Evolutionary conservation across 2,329 filamentous ascomycete species (phyloP).

Genomic region (Clarireedia monteithiana): DNA sequence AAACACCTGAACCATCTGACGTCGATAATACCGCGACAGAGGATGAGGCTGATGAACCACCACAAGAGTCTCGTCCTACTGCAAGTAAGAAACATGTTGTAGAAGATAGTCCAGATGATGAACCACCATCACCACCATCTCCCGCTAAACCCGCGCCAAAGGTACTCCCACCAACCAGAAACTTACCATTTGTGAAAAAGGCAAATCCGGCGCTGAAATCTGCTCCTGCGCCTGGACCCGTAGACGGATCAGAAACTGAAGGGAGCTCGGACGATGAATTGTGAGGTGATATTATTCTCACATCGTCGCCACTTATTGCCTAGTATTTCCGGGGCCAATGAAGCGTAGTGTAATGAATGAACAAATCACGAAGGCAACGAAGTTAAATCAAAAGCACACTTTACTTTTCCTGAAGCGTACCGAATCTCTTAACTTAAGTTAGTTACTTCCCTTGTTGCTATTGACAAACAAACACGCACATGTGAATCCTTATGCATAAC

Average conservation of each 20-base stretch:
- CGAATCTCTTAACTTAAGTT: no score
- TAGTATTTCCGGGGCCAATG: no score
- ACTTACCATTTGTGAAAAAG: conserved; percentile 19
- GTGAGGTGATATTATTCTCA: neutral
- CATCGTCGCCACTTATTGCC: no score
- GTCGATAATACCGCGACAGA: conserved; percentile 6
- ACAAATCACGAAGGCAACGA: no score
- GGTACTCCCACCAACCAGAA: conserved; percentile 14
- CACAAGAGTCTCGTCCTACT: neutral
- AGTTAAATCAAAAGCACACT: no score
- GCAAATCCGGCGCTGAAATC: neutral
- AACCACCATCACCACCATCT: neutral
- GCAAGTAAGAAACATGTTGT: neutral
- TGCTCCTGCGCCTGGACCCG: neutral
- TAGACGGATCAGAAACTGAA: conserved; percentile 25
- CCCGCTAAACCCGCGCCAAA: conserved; percentile 1
- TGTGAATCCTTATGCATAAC: no score
- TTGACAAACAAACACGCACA: no score
- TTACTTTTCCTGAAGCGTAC: no score
- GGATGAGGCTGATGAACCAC: neutral
- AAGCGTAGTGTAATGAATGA: no score
- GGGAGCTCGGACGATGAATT: conserved; percentile 26
- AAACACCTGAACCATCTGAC: conserved; percentile 9
- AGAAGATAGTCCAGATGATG: neutral
- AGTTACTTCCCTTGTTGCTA: no score